Evolutionary conservation across 257 asterid species (phyloP).

Genomic region (Verbascum thapsus): DNA sequence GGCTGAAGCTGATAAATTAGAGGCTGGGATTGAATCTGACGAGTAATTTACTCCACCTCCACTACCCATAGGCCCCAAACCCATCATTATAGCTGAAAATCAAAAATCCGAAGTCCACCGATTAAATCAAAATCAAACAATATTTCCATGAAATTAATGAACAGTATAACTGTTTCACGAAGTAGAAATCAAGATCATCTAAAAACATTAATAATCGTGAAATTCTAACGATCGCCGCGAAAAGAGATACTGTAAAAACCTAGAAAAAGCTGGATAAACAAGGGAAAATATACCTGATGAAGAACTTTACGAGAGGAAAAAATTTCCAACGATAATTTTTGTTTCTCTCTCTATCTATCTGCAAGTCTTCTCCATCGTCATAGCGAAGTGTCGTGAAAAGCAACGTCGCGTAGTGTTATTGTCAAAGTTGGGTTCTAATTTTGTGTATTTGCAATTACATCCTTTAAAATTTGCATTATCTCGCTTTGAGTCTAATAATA

Average conservation of each 20-base stretch:
- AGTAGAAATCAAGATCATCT: neutral
- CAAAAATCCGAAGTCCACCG: slow-evolving; percentile 34
- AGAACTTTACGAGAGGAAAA: slow-evolving; percentile 32
- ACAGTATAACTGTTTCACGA: slow-evolving; percentile 3
- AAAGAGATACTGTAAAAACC: too few species aligned
- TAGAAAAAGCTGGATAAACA: too few species aligned
- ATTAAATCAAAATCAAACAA: slow-evolving; percentile 40
- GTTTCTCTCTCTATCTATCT: slow-evolving; percentile 20
- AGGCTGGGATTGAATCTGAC: slow-evolving; percentile 43
- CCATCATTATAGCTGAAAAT: slow-evolving; percentile 55
- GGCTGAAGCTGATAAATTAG: slow-evolving; percentile 88
- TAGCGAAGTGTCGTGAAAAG: slow-evolving; percentile 28
- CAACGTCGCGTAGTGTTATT: slow-evolving; percentile 29
- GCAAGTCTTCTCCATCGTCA: slow-evolving; percentile 25
- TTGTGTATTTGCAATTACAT: neutral
- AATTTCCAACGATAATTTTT: slow-evolving; percentile 7
- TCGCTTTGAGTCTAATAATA: neutral
- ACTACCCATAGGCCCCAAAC: slow-evolving; percentile 57
- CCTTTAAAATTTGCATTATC: slow-evolving; percentile 13
- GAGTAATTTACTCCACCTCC: slow-evolving; percentile 56
- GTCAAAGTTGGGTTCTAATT: slow-evolving; percentile 16
- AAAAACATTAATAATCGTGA: neutral
- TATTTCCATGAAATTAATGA: slow-evolving; percentile 15
- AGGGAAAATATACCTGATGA: slow-evolving; percentile 39
- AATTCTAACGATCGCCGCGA: too few species aligned